A percentile compares a stretch with the other conserved stretches of the same genome.
Conservation (phyloP, 306 rosid species). For the Cicer yamashitae region DNA sequence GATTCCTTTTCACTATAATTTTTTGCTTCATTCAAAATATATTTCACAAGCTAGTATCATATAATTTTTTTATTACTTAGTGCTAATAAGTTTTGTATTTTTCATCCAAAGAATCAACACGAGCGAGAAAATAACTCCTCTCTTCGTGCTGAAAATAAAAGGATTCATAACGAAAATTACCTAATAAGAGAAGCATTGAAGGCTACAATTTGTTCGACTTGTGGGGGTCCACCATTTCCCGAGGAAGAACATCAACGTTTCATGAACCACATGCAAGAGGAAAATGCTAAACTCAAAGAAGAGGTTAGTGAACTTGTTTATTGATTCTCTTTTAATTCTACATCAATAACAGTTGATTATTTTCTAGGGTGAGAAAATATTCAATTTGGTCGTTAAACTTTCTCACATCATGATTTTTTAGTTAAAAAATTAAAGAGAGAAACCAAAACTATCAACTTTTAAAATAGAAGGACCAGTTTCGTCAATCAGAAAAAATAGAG, state of each 20-base stretch:
- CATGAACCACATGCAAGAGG: conserved; percentile 47
- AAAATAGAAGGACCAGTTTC: no score
- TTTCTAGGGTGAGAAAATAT: no score
- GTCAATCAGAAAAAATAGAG: no score
- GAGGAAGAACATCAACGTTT: conserved; percentile 42
- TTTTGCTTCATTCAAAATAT: no score
- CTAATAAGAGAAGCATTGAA: conserved; percentile 60
- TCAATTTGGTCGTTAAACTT: no score
- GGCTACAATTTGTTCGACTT: conserved; percentile 55
- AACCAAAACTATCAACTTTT: no score
- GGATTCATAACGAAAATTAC: conserved; percentile 58
- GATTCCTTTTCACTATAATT: neutral
- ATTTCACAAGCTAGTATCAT: no score
- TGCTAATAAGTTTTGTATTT: neutral
- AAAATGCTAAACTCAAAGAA: conserved; percentile 57
- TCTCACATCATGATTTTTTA: no score
- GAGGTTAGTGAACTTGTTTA: conserved; percentile 52
- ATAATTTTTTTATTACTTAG: neutral
- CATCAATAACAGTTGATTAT: neutral
- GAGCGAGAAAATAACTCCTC: conserved; percentile 57
- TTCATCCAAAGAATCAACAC: conserved; percentile 52
- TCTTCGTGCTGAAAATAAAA: conserved; percentile 71
- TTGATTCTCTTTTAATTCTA: neutral
- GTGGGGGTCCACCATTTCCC: conserved; percentile 66
- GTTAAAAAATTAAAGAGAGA: no score